Evolutionary conservation across 306 rosid species (phyloP), one percentile per base, ranked within the genome.

Genomic region (Prunus padus): DNA sequence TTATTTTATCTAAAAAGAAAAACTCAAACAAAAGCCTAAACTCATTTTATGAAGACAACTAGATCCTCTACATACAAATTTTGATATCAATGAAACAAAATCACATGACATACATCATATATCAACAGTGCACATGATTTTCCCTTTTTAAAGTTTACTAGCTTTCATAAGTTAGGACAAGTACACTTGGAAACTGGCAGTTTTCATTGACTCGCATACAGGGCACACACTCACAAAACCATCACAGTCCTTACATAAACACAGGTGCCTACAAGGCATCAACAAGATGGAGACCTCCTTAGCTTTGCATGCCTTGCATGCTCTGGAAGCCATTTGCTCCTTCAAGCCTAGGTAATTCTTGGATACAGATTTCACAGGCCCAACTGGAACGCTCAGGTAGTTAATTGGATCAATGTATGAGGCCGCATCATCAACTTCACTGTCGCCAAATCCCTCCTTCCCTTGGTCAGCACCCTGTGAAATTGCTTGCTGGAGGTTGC

Each of bases 371-470:
- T 83, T 86, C 76, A 51, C 28, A 0, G 80, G 67, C 2, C 73
- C 80, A 0, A 80, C 85, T 1, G 87, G 83, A 71, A 86, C 45
- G 42, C 80, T 79, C 26, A 87, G 71, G 78, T 83, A 75, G 88
- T 89, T 91, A 65, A 80, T 89, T 2, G 93, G 92, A 77, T 89
- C 86, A 0, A 88, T 76, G 76, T 81, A 79, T 1, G 97, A 91
- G 55, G 89, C 88, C 11, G 91, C 85, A 57, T 94, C 97, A 68
- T 94, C 98, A 61, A 77, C 84, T 82, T 91, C 98, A 54, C 92
- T 94, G 78, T 94, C 98, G 78, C 98, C 97, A 56, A 88, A 94
- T 40, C 98, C 98, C 86, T 91, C 98, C 83, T 92, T 94, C 57
- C 87, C 97, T 68, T 88, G 93, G 55, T 93, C 97, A 6, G 76